A percentile compares a stretch with the other conserved stretches of the same genome.
phyloP scores from a whole-genome alignment of 768 basidiomycete species.

The Mycena rebaudengoi region DNA sequence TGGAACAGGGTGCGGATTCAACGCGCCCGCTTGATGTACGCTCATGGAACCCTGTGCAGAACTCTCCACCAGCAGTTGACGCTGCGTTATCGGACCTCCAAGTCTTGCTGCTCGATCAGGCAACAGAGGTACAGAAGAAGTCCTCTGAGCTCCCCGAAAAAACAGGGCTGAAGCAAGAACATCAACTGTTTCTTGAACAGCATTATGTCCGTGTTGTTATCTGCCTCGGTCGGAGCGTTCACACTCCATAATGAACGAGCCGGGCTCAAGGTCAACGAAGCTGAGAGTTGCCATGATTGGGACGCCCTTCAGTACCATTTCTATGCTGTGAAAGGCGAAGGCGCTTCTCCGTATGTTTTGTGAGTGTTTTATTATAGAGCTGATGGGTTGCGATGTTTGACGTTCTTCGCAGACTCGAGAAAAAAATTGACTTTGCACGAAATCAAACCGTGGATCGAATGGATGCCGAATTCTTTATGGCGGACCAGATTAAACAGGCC shows the following conservation, averaged over 20 bases:
- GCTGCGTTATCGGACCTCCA: not conserved
- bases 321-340: not conserved
- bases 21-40: not conserved
- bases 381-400: not conserved
- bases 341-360: not conserved
- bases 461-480: not conserved
- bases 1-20: not conserved
- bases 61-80: not conserved
- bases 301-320: conserved; percentile 13
- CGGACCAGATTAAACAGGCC: not conserved
- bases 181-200: not conserved
- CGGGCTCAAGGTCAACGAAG: not conserved
- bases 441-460: not conserved
- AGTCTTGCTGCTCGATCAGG: not conserved
- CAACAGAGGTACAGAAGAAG: not conserved
- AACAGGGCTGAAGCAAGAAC: not conserved
- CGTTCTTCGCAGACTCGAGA: not conserved
- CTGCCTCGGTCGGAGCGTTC: not conserved
- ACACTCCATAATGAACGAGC: not conserved
- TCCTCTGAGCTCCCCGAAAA: not conserved
- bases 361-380: not conserved
- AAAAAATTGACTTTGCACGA: not conserved
- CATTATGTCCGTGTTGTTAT: not conserved
- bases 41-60: not conserved
- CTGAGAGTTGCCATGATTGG: conserved; percentile 14